These are phyloP conservation scores for Candida verbasci DNA, from an alignment of 805 yeast genomes.

Conservation along the genomic window DNA sequence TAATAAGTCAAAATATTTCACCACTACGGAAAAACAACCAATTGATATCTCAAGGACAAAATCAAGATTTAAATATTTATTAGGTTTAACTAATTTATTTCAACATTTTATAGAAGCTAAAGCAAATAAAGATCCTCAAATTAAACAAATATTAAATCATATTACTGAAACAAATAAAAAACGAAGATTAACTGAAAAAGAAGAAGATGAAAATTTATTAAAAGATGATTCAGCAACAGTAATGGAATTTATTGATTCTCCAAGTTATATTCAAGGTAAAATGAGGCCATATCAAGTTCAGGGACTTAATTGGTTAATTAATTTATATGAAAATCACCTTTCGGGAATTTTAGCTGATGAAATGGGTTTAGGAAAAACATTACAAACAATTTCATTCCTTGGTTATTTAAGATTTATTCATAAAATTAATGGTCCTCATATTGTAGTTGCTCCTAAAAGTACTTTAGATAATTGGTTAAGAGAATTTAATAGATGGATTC, in stretches of 20 bases:
- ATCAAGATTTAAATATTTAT: constrained; percentile 57
- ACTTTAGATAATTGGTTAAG: constrained; percentile 79
- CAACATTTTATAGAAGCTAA: constrained; percentile 62
- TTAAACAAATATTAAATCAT: constrained; percentile 47
- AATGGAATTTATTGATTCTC: constrained; percentile 49
- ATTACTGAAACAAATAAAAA: constrained; percentile 20
- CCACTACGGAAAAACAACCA: constrained; percentile 27
- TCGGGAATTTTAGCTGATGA: constrained; percentile 82
- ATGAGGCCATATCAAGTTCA: constrained; percentile 74
- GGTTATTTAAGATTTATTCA: constrained; percentile 66
- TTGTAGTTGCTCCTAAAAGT: constrained; percentile 75
- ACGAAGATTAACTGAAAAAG: constrained; percentile 68
- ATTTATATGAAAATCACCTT: constrained; percentile 61
- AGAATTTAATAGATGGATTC: constrained; percentile 76
- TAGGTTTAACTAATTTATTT: constrained; percentile 63
- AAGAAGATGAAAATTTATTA: constrained; percentile 73
- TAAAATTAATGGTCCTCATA: constrained; percentile 63
- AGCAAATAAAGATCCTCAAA: constrained; percentile 55
- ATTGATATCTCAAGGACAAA: constrained; percentile 57
- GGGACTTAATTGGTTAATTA: constrained; percentile 75
- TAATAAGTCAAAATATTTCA: constrained; percentile 25
- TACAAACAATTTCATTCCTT: constrained; percentile 72
- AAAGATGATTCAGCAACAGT: constrained; percentile 42
- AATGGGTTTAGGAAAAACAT: constrained; percentile 81
- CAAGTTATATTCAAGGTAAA: constrained; percentile 51